Percentiles rank a stretch among this genome's conserved stretches.
phyloP scores from a whole-genome alignment of 352 stramenopile species.

The Phytopythium vexans region DNA sequence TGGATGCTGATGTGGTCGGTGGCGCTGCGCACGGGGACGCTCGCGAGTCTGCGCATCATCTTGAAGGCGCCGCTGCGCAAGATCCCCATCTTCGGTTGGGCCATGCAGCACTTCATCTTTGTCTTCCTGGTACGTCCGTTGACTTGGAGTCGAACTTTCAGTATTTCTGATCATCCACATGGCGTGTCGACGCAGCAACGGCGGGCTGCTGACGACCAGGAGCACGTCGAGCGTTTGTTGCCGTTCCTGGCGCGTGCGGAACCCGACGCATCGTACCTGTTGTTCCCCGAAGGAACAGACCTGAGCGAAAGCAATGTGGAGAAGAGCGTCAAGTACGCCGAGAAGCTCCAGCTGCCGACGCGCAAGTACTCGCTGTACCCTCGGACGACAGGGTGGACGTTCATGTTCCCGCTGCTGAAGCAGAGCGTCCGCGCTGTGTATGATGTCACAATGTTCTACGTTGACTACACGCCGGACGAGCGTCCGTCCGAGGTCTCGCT shows the following conservation, averaged over 20 bases:
- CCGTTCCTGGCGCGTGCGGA: conserved; percentile 48
- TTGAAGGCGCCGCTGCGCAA: conserved; percentile 73
- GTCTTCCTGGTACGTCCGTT: conserved; percentile 61
- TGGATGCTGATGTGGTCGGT: conserved; percentile 85
- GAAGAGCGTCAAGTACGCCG: conserved; percentile 59
- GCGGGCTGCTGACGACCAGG: conserved; percentile 58
- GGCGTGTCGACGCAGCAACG: conserved; percentile 32
- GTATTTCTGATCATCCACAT: conserved; percentile 1
- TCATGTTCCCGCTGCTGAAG: conserved; percentile 65
- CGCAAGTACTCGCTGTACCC: conserved; percentile 75
- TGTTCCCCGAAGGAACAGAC: conserved; percentile 84
- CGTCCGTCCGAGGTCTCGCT: conserved; percentile 67
- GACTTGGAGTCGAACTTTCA: background rate
- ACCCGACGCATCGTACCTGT: conserved; percentile 58
- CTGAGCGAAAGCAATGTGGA: conserved; percentile 58
- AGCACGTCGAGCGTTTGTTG: conserved; percentile 46
- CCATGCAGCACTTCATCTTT: conserved; percentile 85
- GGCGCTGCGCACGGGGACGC: conserved; percentile 42
- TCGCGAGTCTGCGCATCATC: conserved; percentile 64
- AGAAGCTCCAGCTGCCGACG: conserved; percentile 35
- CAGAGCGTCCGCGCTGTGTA: conserved; percentile 67
- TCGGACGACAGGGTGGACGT: conserved; percentile 70
- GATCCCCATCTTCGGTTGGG: conserved; percentile 80
- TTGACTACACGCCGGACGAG: conserved; percentile 57
- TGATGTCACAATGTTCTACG: conserved; percentile 82